A percentile compares a stretch with the other conserved stretches of the same genome.
These are phyloP conservation scores for Rhytidiadelphus loreus DNA, from an alignment of 225 moss, liverwort and hornwort genomes.

Conservation along the genomic window DNA sequence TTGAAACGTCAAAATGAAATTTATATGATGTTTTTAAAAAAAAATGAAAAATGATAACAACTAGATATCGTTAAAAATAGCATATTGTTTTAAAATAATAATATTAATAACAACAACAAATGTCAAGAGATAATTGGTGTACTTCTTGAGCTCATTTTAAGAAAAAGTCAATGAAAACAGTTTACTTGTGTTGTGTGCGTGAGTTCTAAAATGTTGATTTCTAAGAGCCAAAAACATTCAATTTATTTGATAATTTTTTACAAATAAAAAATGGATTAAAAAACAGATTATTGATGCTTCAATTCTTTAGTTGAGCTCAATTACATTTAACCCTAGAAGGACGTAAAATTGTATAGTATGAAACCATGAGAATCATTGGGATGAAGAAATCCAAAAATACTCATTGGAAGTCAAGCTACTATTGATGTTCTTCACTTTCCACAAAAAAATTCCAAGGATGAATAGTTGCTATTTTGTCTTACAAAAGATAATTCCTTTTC, in stretches of 20 bases:
- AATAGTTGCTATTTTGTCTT: too few relatives aligned
- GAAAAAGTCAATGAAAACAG: background rate
- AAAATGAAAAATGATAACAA: too few relatives aligned
- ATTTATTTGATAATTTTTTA: background rate
- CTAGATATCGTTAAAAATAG: accelerated
- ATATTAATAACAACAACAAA: background rate
- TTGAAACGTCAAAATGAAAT: background rate
- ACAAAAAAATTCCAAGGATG: too few relatives aligned
- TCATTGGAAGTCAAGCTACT: too few relatives aligned
- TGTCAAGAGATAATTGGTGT: background rate
- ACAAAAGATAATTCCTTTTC: too few relatives aligned
- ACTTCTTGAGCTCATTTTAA: background rate
- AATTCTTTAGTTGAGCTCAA: background rate
- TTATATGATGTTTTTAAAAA: background rate
- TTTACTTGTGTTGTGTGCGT: background rate
- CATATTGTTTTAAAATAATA: background rate
- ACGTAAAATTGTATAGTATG: too few relatives aligned
- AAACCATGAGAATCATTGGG: too few relatives aligned
- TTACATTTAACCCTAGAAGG: too few relatives aligned
- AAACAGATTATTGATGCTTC: background rate
- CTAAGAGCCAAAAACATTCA: background rate
- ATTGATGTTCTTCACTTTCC: too few relatives aligned
- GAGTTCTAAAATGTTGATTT: background rate
- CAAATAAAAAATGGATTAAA: background rate
- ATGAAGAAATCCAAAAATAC: too few relatives aligned